A percentile compares a stretch with the other conserved stretches of the same genome.
Evolutionary conservation across 129 eudicot genomes (phyloP).

Genomic region (Deinandra increscens): DNA sequence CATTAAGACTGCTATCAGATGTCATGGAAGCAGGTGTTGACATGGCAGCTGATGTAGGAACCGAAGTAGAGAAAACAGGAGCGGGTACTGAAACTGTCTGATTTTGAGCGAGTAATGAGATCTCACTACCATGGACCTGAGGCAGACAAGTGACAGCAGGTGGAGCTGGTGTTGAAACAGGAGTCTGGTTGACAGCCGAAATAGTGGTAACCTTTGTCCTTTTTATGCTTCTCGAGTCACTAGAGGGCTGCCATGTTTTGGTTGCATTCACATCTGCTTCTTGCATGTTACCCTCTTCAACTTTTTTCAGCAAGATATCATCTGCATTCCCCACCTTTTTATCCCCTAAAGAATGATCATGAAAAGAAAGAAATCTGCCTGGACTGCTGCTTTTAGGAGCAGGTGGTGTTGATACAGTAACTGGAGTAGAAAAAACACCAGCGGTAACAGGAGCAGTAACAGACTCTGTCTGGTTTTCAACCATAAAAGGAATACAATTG

Average conservation of each 20-base stretch:
- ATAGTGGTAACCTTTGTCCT: conserved; percentile 32
- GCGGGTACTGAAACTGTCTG: conserved; percentile 64
- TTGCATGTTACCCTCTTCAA: conserved; percentile 58
- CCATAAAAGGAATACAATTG: conserved; percentile 24
- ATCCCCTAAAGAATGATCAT: conserved; percentile 30
- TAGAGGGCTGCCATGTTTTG: conserved; percentile 16
- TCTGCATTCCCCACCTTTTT: conserved; percentile 31
- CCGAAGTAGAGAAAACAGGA: conserved; percentile 34
- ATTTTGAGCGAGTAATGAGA: conserved; percentile 53
- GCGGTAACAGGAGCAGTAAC: conserved; percentile 31
- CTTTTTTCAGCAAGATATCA: conserved; percentile 34
- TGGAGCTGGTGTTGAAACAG: conserved; percentile 77
- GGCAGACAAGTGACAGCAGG: conserved; percentile 39
- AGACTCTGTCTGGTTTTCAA: conserved; percentile 33
- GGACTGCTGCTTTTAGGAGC: conserved; percentile 26
- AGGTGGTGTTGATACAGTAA: conserved; percentile 38
- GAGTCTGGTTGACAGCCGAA: conserved; percentile 49
- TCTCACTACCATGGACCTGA: conserved; percentile 30
- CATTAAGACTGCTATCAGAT: conserved; percentile 33
- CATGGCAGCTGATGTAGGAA: conserved; percentile 41
- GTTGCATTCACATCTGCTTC: conserved; percentile 58
- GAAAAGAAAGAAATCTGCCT: conserved; percentile 20
- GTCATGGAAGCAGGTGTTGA: conserved; percentile 34
- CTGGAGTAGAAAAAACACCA: conserved; percentile 44
- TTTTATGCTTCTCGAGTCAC: conserved; percentile 8